Evolutionary conservation across 768 basidiomycete species (phyloP), one percentile per base, ranked within the genome.

Genomic region (Boletus sp.): DNA sequence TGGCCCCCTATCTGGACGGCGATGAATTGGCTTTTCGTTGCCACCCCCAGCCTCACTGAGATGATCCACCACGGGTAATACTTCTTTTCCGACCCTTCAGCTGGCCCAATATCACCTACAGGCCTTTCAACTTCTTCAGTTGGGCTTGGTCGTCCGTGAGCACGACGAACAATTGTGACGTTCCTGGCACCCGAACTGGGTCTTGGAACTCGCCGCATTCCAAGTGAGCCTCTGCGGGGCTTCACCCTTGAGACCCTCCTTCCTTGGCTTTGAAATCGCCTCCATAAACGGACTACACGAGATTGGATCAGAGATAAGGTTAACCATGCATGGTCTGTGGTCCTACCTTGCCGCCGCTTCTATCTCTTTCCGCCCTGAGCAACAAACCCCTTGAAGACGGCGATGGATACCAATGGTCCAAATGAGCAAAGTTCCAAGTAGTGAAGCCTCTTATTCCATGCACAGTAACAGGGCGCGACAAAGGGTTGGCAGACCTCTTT

Each of bases 301-400:
- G 50, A 54, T 63, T 29, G 29, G 54, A 53, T 55, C 41, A 56
- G 42, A 53, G 48, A 47, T 53, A 21, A 45, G 46, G 41, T 29
- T 34, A 37, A 19, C 17, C 29, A 19, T 37, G 30, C 30, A 30
- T 37, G 30, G 40, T 50, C 38, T 25, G 29, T 40, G 40, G 38
- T 67, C 69, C 57, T 64, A 82, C 76, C 76, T 83, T 81, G 14
- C 82, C 82, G 1, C 80, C 79, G 47, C 72, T 75, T 33, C 81
- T 81, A 59, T 82, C 81, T 75, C 74, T 83, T 80, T 7, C 80
- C 80, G n/a, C 77, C 77, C 59, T 83, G 81, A 1, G 77, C 76
- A 5, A 82, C 71, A 47, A 81, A 83, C 14, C 71, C 79, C 56
- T 72, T 70, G 42, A 77, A 74, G 58, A 79, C 70, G 10, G 10